phyloP scores from a whole-genome alignment of 2,329 filamentous ascomycete species.

The Colletotrichum chlorophyti region DNA sequence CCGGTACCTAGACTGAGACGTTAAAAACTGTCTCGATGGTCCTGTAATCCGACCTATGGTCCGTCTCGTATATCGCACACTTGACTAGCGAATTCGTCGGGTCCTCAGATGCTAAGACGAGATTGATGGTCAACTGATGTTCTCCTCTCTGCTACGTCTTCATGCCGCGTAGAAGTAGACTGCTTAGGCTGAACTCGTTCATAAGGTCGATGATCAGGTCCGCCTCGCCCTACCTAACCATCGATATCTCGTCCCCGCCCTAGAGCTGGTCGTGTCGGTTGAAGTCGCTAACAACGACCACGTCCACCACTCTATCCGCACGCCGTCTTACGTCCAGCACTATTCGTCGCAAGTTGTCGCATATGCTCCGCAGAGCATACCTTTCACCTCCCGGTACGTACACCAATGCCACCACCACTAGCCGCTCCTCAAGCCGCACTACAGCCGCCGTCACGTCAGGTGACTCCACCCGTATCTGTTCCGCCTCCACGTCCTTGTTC shows the following conservation, averaged over 20 bases:
- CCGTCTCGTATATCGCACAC: conserved; percentile 29
- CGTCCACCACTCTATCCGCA: neutral
- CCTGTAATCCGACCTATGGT: conserved; percentile 39
- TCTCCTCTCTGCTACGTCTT: conserved; percentile 41
- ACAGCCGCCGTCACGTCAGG: neutral
- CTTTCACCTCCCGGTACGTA: neutral
- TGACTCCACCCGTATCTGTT: neutral
- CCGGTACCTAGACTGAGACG: conserved; percentile 10
- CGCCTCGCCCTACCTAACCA: conserved; percentile 41
- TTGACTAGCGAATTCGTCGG: conserved; percentile 28
- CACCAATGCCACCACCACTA: neutral
- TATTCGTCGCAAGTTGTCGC: neutral
- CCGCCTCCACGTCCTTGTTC: conserved; percentile 5
- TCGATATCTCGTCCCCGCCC: conserved; percentile 31
- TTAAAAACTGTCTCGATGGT: conserved; percentile 40
- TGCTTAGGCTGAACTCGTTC: conserved; percentile 38
- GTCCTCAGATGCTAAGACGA: conserved; percentile 33
- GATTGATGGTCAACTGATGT: conserved; percentile 33
- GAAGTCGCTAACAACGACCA: conserved; percentile 29
- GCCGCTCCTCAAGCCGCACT: neutral
- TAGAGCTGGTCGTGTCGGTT: conserved; percentile 30
- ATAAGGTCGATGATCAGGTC: conserved; percentile 44
- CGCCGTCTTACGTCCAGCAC: neutral
- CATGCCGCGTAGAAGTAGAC: conserved; percentile 41
- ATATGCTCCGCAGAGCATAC: neutral